Percentiles rank a stretch among this genome's conserved stretches.
Conservation (phyloP, 129 eudicot genomes). For the Glebionis coronaria region DNA sequence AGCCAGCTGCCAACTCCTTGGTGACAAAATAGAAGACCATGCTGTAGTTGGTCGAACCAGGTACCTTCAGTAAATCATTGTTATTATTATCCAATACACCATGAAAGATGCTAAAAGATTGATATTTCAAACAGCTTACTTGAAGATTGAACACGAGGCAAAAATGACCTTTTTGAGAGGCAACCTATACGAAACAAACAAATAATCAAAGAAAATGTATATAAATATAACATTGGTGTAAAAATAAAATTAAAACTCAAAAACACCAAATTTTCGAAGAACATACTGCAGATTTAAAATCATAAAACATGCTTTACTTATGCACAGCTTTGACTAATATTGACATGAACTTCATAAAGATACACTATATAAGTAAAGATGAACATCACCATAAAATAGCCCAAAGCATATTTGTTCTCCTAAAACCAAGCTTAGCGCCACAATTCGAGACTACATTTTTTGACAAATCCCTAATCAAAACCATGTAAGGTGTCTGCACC, state of each 20-base stretch:
- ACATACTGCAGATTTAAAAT: not conserved
- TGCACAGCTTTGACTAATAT: not conserved
- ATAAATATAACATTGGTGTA: too few species aligned
- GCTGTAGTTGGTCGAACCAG: constrained; percentile 96
- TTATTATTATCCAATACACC: not conserved
- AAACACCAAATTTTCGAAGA: too few species aligned
- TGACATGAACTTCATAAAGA: not conserved
- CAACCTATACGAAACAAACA: constrained; percentile 57
- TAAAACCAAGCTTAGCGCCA: not conserved
- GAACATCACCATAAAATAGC: not conserved
- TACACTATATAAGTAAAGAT: not conserved
- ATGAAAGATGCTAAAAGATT: constrained; percentile 9
- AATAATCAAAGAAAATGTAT: not conserved
- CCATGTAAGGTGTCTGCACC: too few species aligned
- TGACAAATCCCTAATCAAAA: too few species aligned
- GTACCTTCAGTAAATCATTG: constrained; percentile 52
- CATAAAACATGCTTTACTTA: not conserved
- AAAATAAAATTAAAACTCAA: too few species aligned
- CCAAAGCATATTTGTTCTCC: not conserved
- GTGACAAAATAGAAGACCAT: constrained; percentile 91
- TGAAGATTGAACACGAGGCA: constrained; percentile 76
- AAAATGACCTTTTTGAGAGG: constrained; percentile 84
- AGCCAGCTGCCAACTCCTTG: constrained; percentile 67
- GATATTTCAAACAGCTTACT: constrained; percentile 51
- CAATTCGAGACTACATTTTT: too few species aligned